Conservation (phyloP, 1,284 basidiomycete genomes). For the Cystobasidiaceae sp. region DNA sequence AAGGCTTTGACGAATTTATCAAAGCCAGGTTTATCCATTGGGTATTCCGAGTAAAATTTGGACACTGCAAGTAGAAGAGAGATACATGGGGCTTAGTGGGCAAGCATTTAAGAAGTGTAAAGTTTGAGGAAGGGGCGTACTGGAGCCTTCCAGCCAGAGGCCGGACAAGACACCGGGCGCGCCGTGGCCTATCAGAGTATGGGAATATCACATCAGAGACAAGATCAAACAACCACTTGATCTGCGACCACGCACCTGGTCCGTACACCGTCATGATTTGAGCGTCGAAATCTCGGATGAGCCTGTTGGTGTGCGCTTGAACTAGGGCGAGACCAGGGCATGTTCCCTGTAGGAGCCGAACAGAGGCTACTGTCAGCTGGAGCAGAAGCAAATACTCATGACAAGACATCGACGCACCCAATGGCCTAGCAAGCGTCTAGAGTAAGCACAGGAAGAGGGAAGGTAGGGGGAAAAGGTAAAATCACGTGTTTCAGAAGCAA, state of each 20-base stretch:
- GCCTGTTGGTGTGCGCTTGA: constrained; percentile 71
- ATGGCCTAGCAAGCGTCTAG: constrained; percentile 65
- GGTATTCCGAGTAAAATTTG: constrained; percentile 65
- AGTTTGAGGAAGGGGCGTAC: too few species aligned
- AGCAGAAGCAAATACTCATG: background rate
- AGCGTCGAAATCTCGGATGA: constrained; percentile 52
- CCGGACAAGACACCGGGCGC: constrained; percentile 74
- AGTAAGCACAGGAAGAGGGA: constrained; percentile 57
- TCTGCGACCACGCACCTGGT: constrained; percentile 36
- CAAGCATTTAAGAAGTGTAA: too few species aligned
- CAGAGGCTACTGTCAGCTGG: background rate
- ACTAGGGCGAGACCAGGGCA: constrained; percentile 68
- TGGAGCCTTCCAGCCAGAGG: constrained; percentile 74
- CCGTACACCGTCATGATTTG: constrained; percentile 41
- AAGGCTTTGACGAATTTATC: constrained; percentile 59
- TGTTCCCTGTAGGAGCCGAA: constrained; percentile 37
- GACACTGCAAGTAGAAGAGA: constrained; percentile 52
- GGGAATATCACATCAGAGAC: too few species aligned
- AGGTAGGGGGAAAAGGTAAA: background rate
- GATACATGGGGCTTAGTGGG: too few species aligned
- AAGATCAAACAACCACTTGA: too few species aligned
- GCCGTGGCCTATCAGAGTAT: constrained; percentile 45
- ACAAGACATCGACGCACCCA: constrained; percentile 60
- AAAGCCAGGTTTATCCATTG: constrained; percentile 56
- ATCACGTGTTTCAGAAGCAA: background rate